phyloP scores from a whole-genome alignment of 1,284 basidiomycete genomes.

The Fomitopsis betulina region DNA sequence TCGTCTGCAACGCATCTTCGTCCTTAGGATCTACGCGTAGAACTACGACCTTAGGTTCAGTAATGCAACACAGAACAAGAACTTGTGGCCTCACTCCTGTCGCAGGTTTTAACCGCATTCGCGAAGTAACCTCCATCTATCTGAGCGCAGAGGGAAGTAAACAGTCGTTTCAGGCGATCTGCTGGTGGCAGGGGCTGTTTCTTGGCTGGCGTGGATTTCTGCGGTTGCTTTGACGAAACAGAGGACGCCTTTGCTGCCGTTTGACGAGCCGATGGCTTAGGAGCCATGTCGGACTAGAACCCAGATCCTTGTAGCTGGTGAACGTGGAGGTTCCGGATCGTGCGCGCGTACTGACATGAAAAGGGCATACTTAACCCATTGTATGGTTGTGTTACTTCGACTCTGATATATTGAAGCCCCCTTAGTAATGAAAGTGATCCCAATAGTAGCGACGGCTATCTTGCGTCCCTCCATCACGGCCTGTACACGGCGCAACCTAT shows the following conservation, averaged over 20 bases:
- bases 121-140: constrained; percentile 78
- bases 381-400: too few relatives aligned
- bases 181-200: constrained; percentile 51
- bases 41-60: constrained; percentile 41
- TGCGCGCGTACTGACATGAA: too few relatives aligned
- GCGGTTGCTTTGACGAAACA: background rate
- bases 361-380: too few relatives aligned
- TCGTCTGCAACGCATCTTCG: constrained; percentile 70
- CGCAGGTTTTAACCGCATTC: constrained; percentile 84
- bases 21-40: constrained; percentile 66
- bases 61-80: background rate
- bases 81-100: constrained; percentile 61
- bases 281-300: background rate
- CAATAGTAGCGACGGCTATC: background rate
- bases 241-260: background rate
- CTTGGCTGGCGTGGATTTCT: background rate
- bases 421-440: too few relatives aligned
- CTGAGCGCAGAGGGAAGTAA: constrained; percentile 77
- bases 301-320: background rate
- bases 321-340: background rate
- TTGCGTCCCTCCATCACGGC: background rate
- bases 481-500: background rate
- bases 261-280: background rate
- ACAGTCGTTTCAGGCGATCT: constrained; percentile 68
- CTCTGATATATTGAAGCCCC: too few relatives aligned